A percentile compares a stretch with the other conserved stretches of the same genome.
Conservation (phyloP, 2,329 filamentous ascomycete genomes). For the Diaporthe eres region DNA sequence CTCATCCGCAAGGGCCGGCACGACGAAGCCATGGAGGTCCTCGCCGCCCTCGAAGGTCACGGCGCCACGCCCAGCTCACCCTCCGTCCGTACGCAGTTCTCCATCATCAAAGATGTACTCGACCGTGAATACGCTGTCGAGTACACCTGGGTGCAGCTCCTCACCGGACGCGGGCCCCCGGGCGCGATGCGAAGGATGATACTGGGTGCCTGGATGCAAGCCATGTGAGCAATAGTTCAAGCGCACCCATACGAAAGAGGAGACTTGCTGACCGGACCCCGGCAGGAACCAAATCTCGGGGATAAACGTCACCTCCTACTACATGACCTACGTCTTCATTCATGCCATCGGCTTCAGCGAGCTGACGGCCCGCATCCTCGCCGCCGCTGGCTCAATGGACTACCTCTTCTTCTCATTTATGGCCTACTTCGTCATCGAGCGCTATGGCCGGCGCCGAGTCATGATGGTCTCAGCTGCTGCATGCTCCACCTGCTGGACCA, state of each 20-base stretch:
- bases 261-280: conserved; percentile 45
- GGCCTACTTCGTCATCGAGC: conserved; percentile 47
- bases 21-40: conserved; percentile 43
- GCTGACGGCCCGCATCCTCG: conserved; percentile 55
- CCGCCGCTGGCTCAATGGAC: conserved; percentile 58
- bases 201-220: conserved; percentile 58
- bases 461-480: conserved; percentile 46
- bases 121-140: conserved; percentile 60
- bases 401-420: conserved; percentile 49
- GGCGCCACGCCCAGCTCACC: conserved; percentile 49
- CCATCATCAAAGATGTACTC: conserved; percentile 54
- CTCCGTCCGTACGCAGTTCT: conserved; percentile 50
- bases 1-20: conserved; percentile 44
- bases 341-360: conserved; percentile 52
- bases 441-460: conserved; percentile 52
- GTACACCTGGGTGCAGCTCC: conserved; percentile 60
- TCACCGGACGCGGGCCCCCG: conserved; percentile 53
- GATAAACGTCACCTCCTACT: conserved; percentile 39
- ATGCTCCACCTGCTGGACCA: conserved; percentile 44
- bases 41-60: conserved; percentile 48
- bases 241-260: neutral
- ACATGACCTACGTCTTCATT: conserved; percentile 57
- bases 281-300: conserved; percentile 36
- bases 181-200: conserved; percentile 41
- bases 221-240: conserved; percentile 39